phyloP scores from a whole-genome alignment of 306 rosid species.

The Mimosa bimucronata region DNA sequence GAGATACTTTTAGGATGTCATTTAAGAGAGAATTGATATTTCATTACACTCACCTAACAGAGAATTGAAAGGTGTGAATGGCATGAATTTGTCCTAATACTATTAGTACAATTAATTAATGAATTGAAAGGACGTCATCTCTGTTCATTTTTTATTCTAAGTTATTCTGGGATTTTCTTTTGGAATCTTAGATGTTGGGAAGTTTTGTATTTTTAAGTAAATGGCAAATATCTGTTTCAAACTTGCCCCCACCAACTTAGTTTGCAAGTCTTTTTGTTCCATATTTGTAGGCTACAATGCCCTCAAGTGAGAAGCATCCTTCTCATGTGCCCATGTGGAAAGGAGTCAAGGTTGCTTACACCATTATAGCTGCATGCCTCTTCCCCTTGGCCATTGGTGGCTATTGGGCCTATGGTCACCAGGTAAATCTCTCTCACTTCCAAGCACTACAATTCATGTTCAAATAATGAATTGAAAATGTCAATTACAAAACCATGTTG shows the following conservation, averaged over 20 bases:
- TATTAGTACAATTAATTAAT: neutral
- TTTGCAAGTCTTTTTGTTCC: neutral
- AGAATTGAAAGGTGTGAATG: neutral
- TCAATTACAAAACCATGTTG: neutral
- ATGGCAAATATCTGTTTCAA: neutral
- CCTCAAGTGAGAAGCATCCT: slow-evolving; percentile 22
- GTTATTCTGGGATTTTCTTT: neutral
- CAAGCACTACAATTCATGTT: neutral
- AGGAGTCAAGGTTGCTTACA: slow-evolving; percentile 18
- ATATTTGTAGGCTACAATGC: slow-evolving; percentile 22
- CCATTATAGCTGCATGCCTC: slow-evolving; percentile 11
- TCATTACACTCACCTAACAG: neutral
- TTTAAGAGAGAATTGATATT: neutral
- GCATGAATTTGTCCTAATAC: neutral
- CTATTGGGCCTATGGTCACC: slow-evolving; percentile 15
- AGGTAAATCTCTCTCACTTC: neutral
- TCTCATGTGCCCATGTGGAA: slow-evolving; percentile 24
- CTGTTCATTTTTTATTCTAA: neutral
- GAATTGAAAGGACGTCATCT: neutral
- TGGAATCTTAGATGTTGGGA: neutral
- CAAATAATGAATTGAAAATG: neutral
- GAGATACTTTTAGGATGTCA: neutral
- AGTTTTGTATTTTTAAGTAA: neutral
- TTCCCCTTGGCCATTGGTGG: slow-evolving; percentile 25
- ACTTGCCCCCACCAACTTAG: neutral